Percentiles rank a stretch among this genome's conserved stretches.
Evolutionary conservation across 768 basidiomycete genomes (phyloP).

Genomic region (Lactarius indigo): DNA sequence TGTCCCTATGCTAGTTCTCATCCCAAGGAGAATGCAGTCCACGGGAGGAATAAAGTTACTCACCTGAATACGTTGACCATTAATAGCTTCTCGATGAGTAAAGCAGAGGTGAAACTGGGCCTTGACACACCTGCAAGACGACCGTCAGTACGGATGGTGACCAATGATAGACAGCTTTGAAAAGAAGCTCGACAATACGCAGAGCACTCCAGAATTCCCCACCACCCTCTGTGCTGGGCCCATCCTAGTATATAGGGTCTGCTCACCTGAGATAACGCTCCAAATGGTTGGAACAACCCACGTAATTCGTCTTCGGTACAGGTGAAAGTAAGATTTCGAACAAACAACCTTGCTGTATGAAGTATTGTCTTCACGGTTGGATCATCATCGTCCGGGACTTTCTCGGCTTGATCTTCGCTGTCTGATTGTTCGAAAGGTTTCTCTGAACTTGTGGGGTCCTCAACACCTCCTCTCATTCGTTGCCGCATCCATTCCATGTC

Average conservation of each 20-base stretch:
- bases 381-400: constrained; percentile 17
- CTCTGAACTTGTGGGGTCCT: constrained; percentile 35
- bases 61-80: constrained; percentile 36
- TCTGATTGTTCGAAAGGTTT: constrained; percentile 63
- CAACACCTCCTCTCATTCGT: constrained; percentile 50
- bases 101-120: constrained; percentile 6
- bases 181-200: constrained; percentile 3
- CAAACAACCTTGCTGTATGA: constrained; percentile 76
- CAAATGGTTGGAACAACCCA: constrained; percentile 63
- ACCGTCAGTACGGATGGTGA: constrained; percentile 12
- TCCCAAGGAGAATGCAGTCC: constrained; percentile 28
- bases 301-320: constrained; percentile 70
- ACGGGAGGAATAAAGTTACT: constrained; percentile 22
- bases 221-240: constrained; percentile 33
- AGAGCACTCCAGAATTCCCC: constrained; percentile 54
- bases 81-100: constrained; percentile 3
- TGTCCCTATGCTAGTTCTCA: constrained; percentile 58
- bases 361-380: constrained; percentile 50
- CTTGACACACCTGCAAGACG: constrained; percentile 15
- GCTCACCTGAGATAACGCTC: constrained; percentile 73
- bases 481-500: constrained; percentile 76
- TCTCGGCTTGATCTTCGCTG: constrained; percentile 41
- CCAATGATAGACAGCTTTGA: neutral
- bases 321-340: constrained; percentile 92
- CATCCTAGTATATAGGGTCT: constrained; percentile 5